phyloP scores from a whole-genome alignment of 2,329 filamentous ascomycete genomes.

The Septoria petroselini region DNA sequence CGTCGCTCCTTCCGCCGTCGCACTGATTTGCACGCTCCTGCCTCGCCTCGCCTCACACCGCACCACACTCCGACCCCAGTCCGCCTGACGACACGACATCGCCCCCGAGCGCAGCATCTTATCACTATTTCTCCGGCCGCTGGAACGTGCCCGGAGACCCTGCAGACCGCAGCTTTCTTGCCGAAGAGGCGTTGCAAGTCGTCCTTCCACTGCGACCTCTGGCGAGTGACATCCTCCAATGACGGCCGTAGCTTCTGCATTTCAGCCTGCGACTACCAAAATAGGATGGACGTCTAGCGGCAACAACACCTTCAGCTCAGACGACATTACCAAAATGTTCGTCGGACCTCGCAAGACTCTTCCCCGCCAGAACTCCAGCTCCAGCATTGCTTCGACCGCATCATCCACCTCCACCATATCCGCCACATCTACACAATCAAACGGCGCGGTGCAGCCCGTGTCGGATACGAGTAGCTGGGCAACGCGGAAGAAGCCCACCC shows the following conservation, averaged over 20 bases:
- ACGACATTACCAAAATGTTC: constrained; percentile 78
- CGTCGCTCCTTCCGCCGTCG: constrained; percentile 1
- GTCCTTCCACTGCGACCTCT: background rate
- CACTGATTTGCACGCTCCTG: background rate
- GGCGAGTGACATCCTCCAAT: constrained; percentile 40
- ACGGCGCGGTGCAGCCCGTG: constrained; percentile 44
- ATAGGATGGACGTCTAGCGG: constrained; percentile 59
- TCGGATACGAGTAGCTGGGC: constrained; percentile 41
- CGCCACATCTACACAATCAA: constrained; percentile 55
- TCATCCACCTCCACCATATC: constrained; percentile 66
- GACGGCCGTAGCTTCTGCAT: constrained; percentile 65
- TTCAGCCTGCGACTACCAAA: constrained; percentile 53
- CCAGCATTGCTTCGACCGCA: constrained; percentile 66
- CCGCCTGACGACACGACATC: constrained; percentile 13
- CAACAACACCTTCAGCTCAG: constrained; percentile 66
- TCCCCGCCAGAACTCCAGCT: constrained; percentile 86
- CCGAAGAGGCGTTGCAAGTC: constrained; percentile 8
- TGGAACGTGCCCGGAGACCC: background rate
- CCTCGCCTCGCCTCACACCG: constrained; percentile 3
- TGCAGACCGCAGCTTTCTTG: background rate
- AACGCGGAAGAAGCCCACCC: constrained; percentile 50
- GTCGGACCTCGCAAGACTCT: constrained; percentile 72
- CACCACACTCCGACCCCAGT: constrained; percentile 8
- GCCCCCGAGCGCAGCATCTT: constrained; percentile 6
- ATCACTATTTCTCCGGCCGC: background rate